Base-by-base conservation (phyloP, 176 grass and related monocot species). In the Paspalum vaginatum region DNA sequence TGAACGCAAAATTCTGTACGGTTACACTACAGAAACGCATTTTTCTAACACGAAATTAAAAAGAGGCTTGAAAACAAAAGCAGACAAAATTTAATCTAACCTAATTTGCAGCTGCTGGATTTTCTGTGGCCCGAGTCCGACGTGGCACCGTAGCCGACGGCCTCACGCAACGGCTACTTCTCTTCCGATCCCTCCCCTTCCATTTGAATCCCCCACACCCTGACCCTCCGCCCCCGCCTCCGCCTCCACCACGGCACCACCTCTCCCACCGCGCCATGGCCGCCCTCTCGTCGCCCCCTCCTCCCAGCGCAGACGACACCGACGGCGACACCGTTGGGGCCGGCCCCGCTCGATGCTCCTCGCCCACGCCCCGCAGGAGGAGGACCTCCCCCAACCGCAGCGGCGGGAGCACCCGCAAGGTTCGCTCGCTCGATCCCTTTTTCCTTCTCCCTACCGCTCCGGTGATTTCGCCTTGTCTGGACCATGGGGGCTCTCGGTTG, bases 341-440 rank as follows among this genome's bases (percentile, higher is more conserved):
- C 13, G 68, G 27, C n/a, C 38, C 16, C 75, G 25, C 39, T 39
- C 56, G 82, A 40, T 85, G 71, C 82, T 61, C 72, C 63, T 85
- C 77, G 63, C 87, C 87, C 47, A 76, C 87, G 46, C 38, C 77
- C 25, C 77, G 82, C 46, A 55, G 77, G 82, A 85, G 77, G 82
- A 85, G 61, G 55, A 43, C 39, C 47, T 89, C 82, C 56, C 87
- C 82, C 64, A 20, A 10, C 40, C 87, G 62, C 71, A 85, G 87
- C 82, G 82, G 77, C 77, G 82, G 82, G 74, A 81, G 64, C 87
- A 4, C 77, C 77, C 82, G 82, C 71, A 89, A 89, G 87, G 87
- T 89, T 68, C 38, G 70, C 69, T 47, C 62, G 17, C 63, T 52
- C 72, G 17, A 22, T 16, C 45, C 46, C 26, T 11, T 55, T 11